Conservation (phyloP, 1,139 yeast genomes). For the Yamadazyma trypodendri region DNA sequence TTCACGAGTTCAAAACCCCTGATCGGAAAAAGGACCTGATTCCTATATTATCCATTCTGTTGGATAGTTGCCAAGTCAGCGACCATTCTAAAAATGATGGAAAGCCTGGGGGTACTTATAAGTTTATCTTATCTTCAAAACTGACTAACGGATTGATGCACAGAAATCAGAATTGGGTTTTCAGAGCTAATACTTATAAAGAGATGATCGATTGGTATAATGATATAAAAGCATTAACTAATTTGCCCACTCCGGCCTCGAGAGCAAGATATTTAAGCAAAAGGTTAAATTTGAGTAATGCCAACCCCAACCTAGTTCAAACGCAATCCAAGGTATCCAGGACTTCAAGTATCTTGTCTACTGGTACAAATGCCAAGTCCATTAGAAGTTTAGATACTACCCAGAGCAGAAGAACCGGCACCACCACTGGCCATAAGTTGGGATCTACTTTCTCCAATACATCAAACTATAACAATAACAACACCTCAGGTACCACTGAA, state of each 20-base stretch:
- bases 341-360: conserved; percentile 28
- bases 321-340: conserved; percentile 23
- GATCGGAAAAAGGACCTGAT: conserved; percentile 80
- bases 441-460: conserved; percentile 7
- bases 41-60: conserved; percentile 85
- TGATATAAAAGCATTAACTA: conserved; percentile 67
- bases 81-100: conserved; percentile 79
- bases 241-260: conserved; percentile 54
- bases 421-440: conserved; percentile 12
- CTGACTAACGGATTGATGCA: conserved; percentile 63
- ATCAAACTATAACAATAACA: background rate
- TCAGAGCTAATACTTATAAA: conserved; percentile 77
- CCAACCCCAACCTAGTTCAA: conserved; percentile 16
- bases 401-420: conserved; percentile 11
- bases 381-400: conserved; percentile 24
- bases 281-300: conserved; percentile 15
- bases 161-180: conserved; percentile 90
- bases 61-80: conserved; percentile 77
- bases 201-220: conserved; percentile 83
- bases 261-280: conserved; percentile 33
- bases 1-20: conserved; percentile 85
- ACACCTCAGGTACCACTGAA: conserved; percentile 35
- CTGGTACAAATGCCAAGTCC: conserved; percentile 22
- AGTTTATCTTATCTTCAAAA: conserved; percentile 77
- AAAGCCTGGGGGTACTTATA: conserved; percentile 57